Evolutionary conservation across 331 rosid genomes (phyloP), one percentile per base, ranked within the genome.

Genomic region (Dryas integrifolia): DNA sequence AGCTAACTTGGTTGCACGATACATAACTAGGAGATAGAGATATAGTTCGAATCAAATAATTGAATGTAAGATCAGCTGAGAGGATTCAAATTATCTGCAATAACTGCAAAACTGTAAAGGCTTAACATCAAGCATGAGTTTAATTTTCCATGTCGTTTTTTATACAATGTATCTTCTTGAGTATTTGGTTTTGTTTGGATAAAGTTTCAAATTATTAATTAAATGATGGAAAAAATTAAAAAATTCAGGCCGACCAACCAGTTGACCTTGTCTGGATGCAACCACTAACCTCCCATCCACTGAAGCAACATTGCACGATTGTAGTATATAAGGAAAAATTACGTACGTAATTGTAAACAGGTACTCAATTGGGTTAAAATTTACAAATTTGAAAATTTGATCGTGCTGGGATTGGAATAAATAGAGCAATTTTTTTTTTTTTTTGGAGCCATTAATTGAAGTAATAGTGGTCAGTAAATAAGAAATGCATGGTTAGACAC

Each of bases 1-100:
- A 46, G 7, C 35, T 56, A 26, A 85, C 80, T 57, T 76, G 92
- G 80, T 24, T 68, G 87, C 89, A 85, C 85, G 86, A 4, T 5
- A 13, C 43, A 50, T 44, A 13, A 45, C 43, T 60, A 18, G 50
- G 51, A 30, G 35, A 30, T 30, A 30, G 35, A 30, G 35, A 30
- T 30, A 30, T 30, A 2, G 35, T 9, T 30, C 57, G 55, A 44
- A 55, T 56, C 46, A 7, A 47, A 59, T 44, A 13, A 16, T 48
- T 57, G 15, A 24, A 67, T 38, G 35, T 30, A 30, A 0, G 35
- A 30, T 30, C 35, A 30, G 35, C 35, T 30, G 35, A 30, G 35
- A 2, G 35, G 35, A 2, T 30, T 30, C 35, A 30, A 30, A 30
- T 30, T 30, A 30, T 30, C 35, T 30, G 35, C 35, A 30, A 30